Evolutionary conservation across 257 asterid species (phyloP).

Genomic region (Verbena officinalis): DNA sequence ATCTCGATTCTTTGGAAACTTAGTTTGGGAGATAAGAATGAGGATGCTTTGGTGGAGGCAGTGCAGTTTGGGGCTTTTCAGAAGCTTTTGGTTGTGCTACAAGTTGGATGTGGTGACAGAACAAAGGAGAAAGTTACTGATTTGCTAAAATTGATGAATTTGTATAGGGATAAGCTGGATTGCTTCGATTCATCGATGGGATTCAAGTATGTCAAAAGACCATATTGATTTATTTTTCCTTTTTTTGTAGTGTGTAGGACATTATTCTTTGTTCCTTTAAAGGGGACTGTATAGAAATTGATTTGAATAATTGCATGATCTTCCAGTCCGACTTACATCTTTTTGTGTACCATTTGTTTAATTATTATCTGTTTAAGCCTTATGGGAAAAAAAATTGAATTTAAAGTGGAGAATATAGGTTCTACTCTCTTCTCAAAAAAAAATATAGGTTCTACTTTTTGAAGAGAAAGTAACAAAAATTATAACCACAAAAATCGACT

Average conservation of each 20-base stretch:
- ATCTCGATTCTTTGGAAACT: slow-evolving; percentile 69
- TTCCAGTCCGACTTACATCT: too few species aligned
- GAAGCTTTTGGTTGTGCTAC: slow-evolving; percentile 76
- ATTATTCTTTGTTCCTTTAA: background rate
- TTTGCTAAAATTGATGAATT: slow-evolving; percentile 68
- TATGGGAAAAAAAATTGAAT: too few species aligned
- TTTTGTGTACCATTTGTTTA: too few species aligned
- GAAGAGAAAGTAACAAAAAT: too few species aligned
- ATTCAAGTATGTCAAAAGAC: slow-evolving; percentile 59
- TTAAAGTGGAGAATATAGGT: too few species aligned
- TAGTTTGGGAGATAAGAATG: slow-evolving; percentile 38
- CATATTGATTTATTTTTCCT: slow-evolving; percentile 44
- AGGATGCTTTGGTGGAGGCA: slow-evolving; percentile 54
- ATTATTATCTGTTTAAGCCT: too few species aligned
- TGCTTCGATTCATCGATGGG: slow-evolving; percentile 70
- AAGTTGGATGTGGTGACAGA: slow-evolving; percentile 62
- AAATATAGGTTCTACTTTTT: too few species aligned
- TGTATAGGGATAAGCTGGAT: slow-evolving; percentile 53
- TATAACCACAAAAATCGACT: too few species aligned
- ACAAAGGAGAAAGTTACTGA: slow-evolving; percentile 72
- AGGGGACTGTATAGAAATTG: background rate
- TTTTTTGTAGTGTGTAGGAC: background rate
- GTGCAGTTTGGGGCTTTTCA: slow-evolving; percentile 74
- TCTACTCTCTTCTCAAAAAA: too few species aligned
- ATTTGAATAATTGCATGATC: too few species aligned